Base-by-base conservation (phyloP, 164 flowering plant genomes). In the Saururus chinensis region DNA sequence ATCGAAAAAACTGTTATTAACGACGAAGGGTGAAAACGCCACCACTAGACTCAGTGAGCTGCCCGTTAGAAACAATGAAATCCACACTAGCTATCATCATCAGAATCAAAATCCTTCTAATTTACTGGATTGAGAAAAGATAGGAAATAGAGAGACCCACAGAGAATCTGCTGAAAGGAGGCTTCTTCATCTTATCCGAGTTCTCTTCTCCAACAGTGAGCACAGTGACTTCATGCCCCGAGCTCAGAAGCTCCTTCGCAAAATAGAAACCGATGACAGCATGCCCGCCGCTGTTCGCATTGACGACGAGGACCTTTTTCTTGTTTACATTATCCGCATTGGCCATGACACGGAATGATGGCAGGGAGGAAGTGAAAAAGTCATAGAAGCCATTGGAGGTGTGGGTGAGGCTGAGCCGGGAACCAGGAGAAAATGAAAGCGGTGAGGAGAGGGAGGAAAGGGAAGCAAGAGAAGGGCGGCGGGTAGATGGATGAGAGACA, bases 151-250 rank as follows among this genome's bases (percentile, higher is more conserved):
- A 26, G 6, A 24, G 25, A 76, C 73, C 76, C 55, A 88, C 99
- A 51, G 91, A 82, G 77, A 93, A 88, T 80, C 96, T 76, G 72
- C 40, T 84, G 74, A 93, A 93, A 1, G 99, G 99, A 17, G 95
- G 91, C 65, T 90, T 93, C 83, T 90, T 93, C 99, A 93, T 93
- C 77, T 90, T 93, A 60, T 88, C 96, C 4, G 99, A 93, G 51
- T 62, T 40, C 76, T 93, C 89, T 7, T 87, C 92, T 1, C 97
- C 99, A 58, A 90, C 95, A 21, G 99, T 93, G 53, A 93, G 1
- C 21, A 93, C 67, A 9, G 99, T 88, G 70, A 88, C 99, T n/a
- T 74, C 73, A 72, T 90, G 92, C 51, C 99, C 99, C 23, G 84
- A 73, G 67, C 80, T 75, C 66, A 90, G 77, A 79, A 93, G 99